Evolutionary conservation across 352 stramenopile genomes (phyloP).

Genomic region (Phytophthora lateralis): DNA sequence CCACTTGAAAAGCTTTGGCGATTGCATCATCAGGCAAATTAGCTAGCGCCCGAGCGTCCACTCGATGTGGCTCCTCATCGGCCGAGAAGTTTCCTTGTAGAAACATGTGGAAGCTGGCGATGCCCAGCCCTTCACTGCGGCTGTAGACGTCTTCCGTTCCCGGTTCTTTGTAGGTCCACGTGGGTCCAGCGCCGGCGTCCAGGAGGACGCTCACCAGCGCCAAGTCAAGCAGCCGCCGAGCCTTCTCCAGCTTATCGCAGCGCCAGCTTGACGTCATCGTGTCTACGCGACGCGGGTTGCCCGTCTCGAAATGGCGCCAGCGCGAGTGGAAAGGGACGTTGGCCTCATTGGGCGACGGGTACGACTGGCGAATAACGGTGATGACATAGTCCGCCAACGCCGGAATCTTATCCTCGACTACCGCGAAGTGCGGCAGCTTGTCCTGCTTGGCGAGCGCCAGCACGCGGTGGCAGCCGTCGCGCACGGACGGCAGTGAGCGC

Average conservation of each 20-base stretch:
- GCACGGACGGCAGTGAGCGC: constrained; percentile 73
- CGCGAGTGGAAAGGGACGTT: constrained; percentile 83
- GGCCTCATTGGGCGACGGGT: constrained; percentile 49
- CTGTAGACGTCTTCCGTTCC: constrained; percentile 66
- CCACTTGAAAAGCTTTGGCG: constrained; percentile 82
- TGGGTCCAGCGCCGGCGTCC: constrained; percentile 70
- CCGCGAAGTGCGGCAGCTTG: constrained; percentile 64
- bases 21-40: constrained; percentile 67
- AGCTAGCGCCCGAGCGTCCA: constrained; percentile 65
- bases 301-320: constrained; percentile 84
- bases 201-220: constrained; percentile 82
- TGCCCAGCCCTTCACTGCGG: constrained; percentile 80
- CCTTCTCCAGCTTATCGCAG: constrained; percentile 57
- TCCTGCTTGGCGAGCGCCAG: constrained; percentile 53
- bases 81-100: constrained; percentile 68
- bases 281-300: constrained; percentile 61
- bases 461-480: constrained; percentile 71
- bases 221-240: constrained; percentile 74
- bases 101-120: constrained; percentile 90
- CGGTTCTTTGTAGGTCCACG: constrained; percentile 78
- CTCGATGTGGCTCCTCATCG: constrained; percentile 52
- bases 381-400: constrained; percentile 77
- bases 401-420: constrained; percentile 60
- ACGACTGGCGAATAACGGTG: constrained; percentile 57
- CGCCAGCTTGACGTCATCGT: constrained; percentile 55